phyloP scores from a whole-genome alignment of 805 yeast species.

The Geotrichum ghanense region DNA sequence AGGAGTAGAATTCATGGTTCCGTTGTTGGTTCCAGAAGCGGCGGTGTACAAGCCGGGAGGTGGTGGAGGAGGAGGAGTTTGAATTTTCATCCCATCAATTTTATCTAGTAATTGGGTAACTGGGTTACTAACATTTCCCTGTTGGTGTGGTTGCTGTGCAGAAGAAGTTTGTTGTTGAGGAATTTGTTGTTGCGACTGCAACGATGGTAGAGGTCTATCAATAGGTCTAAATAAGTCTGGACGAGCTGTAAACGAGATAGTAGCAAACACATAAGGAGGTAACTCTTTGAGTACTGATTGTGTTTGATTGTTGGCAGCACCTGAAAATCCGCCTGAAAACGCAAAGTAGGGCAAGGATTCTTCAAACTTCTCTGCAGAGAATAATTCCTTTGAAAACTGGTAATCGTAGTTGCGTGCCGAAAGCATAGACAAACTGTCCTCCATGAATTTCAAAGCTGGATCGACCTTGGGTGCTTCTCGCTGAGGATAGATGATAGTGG shows the following conservation, averaged over 20 bases:
- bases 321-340: neutral
- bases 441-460: constrained; percentile 10
- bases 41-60: neutral
- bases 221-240: neutral
- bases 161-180: neutral
- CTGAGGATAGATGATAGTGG: constrained; percentile 4
- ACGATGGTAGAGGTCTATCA: neutral
- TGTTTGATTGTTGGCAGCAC: neutral
- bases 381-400: neutral
- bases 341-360: neutral
- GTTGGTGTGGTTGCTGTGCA: neutral
- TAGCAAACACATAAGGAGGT: neutral
- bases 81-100: constrained; percentile 1
- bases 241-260: neutral
- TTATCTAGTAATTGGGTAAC: neutral
- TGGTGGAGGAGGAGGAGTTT: neutral
- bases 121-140: neutral
- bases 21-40: neutral
- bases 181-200: neutral
- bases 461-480: constrained; percentile 9
- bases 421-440: constrained; percentile 6
- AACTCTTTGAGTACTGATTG: neutral
- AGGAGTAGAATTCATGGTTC: neutral
- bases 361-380: neutral
- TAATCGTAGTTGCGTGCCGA: constrained; percentile 1